A percentile compares a stretch with the other conserved stretches of the same genome.
These are phyloP conservation scores for Rhazya stricta DNA, from an alignment of 257 asterid genomes.

Conservation along the genomic window DNA sequence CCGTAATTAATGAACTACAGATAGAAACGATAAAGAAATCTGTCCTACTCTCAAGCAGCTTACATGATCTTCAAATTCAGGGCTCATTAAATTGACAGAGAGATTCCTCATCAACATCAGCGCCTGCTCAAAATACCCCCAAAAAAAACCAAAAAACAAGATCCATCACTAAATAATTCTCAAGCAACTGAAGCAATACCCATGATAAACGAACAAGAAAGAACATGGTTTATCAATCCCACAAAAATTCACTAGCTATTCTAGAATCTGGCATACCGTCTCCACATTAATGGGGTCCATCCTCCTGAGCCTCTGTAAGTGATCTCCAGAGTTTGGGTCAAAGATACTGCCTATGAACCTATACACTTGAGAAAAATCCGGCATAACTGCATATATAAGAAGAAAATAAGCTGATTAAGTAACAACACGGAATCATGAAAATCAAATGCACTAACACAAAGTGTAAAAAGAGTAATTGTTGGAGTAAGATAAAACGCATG, in stretches of 20 bases:
- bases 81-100: constrained; percentile 58
- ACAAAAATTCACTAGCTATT: neutral
- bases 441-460: neutral
- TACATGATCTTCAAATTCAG: constrained; percentile 79
- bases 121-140: constrained; percentile 36
- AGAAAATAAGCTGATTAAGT: neutral
- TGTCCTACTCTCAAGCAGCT: constrained; percentile 23
- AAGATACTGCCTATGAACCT: constrained; percentile 57
- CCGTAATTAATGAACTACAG: neutral
- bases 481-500: neutral
- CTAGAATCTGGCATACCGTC: constrained; percentile 53
- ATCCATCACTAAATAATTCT: neutral
- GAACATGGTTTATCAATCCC: neutral
- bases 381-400: constrained; percentile 44
- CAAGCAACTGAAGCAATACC: neutral
- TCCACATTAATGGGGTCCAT: constrained; percentile 73
- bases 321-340: constrained; percentile 52
- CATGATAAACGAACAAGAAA: neutral
- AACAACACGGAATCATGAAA: neutral
- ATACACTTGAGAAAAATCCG: constrained; percentile 83
- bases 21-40: neutral
- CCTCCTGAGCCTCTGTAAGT: constrained; percentile 50
- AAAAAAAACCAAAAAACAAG: neutral
- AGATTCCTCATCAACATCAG: constrained; percentile 82
- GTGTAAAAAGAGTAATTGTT: neutral